Percentiles rank a stretch among this genome's conserved stretches.
These are phyloP conservation scores for Salvia sclarea DNA, from an alignment of 305 asterid species.

Conservation along the genomic window DNA sequence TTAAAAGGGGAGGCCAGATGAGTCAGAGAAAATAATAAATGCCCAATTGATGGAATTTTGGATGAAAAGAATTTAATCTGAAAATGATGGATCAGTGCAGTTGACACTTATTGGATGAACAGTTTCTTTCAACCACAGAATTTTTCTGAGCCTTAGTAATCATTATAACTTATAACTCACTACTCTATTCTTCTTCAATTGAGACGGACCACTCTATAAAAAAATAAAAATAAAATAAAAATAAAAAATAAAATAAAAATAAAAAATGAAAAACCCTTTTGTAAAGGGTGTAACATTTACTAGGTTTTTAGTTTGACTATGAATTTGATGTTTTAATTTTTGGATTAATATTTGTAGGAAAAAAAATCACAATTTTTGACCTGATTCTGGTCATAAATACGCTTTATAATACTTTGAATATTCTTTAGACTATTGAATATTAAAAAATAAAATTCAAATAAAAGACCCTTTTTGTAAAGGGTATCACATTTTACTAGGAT, in stretches of 20 bases:
- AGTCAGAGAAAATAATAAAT: constrained; percentile 35
- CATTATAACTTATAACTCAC: constrained; percentile 46
- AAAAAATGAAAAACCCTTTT: neutral
- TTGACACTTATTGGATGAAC: constrained; percentile 52
- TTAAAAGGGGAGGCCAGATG: constrained; percentile 31
- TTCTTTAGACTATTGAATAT: too few species aligned
- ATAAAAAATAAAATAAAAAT: too few species aligned
- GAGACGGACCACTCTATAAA: constrained; percentile 38
- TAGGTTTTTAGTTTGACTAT: constrained; percentile 12
- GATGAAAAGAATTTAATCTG: constrained; percentile 47
- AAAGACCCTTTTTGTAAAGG: neutral
- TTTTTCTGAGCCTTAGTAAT: constrained; percentile 58
- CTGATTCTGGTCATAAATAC: too few species aligned
- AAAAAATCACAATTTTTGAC: too few species aligned
- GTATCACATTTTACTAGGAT: neutral
- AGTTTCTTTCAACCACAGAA: constrained; percentile 55
- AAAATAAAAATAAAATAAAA: too few species aligned
- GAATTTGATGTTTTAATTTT: neutral
- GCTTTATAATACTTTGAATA: too few species aligned
- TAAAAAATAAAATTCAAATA: too few species aligned
- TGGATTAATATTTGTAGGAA: too few species aligned
- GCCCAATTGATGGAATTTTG: constrained; percentile 43
- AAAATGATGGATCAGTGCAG: constrained; percentile 56
- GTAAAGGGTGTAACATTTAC: neutral
- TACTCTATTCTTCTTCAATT: constrained; percentile 14